phyloP scores from a whole-genome alignment of 2,329 filamentous ascomycete genomes.

The Diaporthe aspalathi region DNA sequence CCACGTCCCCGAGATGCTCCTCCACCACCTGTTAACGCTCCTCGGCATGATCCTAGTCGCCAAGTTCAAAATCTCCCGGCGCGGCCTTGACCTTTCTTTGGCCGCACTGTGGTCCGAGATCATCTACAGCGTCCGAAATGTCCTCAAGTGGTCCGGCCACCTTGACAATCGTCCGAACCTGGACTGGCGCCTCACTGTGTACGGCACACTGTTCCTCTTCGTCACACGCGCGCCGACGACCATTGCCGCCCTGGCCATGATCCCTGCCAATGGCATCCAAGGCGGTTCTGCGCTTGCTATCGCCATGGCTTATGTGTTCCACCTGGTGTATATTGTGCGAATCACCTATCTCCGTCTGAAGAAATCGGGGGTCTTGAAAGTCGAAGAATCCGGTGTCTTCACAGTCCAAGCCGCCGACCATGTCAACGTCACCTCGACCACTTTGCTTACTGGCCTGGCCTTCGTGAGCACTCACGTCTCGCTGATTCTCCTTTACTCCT shows the following conservation, averaged over 20 bases:
- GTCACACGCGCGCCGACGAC: constrained; percentile 26
- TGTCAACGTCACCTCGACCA: constrained; percentile 17
- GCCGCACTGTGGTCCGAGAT: constrained; percentile 41
- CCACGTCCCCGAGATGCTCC: constrained; percentile 41
- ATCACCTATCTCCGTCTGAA: constrained; percentile 28
- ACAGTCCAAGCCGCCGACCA: constrained; percentile 7
- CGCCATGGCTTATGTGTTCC: constrained; percentile 16
- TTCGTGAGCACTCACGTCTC: constrained; percentile 9
- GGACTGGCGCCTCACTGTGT: constrained; percentile 31
- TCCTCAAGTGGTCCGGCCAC: constrained; percentile 39
- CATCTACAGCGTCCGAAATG: constrained; percentile 35
- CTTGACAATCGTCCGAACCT: constrained; percentile 15
- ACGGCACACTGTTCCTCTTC: constrained; percentile 18
- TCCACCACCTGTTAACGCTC: constrained; percentile 42
- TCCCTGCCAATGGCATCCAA: constrained; percentile 28
- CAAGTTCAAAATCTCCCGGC: constrained; percentile 39
- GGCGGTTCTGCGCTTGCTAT: constrained; percentile 8
- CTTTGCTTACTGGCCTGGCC: constrained; percentile 21
- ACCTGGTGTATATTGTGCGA: constrained; percentile 32
- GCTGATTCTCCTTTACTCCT: constrained; percentile 17
- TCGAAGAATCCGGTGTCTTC: constrained; percentile 9
- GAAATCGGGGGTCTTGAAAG: constrained; percentile 8
- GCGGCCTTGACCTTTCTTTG: constrained; percentile 41
- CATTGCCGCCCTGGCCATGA: constrained; percentile 31
- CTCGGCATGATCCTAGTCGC: constrained; percentile 39